A percentile compares a stretch with the other conserved stretches of the same genome.
Conservation (phyloP, 305 asterid species). For the Solanum hybrid region DNA sequence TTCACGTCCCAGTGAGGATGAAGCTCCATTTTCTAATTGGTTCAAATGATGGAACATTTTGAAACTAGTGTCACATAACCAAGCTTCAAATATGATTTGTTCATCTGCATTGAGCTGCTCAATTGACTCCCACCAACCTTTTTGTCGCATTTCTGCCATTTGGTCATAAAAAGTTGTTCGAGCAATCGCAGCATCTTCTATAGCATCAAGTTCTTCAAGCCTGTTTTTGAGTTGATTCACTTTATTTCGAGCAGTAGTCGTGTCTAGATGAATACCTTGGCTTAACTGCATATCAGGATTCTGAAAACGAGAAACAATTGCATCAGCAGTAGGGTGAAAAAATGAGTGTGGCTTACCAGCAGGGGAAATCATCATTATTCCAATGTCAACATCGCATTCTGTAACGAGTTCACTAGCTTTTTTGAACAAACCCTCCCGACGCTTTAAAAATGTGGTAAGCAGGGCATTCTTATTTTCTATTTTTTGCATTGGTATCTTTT, state of each 20-base stretch:
- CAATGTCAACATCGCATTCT: slow-evolving; percentile 22
- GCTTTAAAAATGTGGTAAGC: slow-evolving; percentile 34
- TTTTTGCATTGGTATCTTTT: slow-evolving; percentile 16
- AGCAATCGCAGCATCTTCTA: not conserved
- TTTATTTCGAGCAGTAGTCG: not conserved
- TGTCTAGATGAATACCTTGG: not conserved
- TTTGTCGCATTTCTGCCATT: not conserved
- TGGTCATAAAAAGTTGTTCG: not conserved
- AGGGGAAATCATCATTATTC: slow-evolving; percentile 26
- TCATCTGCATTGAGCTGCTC: not conserved
- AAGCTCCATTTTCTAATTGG: not conserved
- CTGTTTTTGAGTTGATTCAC: not conserved
- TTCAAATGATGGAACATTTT: not conserved
- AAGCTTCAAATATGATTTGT: not conserved
- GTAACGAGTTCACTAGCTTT: slow-evolving; percentile 33
- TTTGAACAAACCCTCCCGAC: slow-evolving; percentile 21
- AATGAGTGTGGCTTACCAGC: slow-evolving; percentile 25
- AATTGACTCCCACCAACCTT: not conserved
- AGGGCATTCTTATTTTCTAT: slow-evolving; percentile 15
- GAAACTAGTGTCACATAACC: not conserved
- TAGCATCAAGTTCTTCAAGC: slow-evolving; percentile 5
- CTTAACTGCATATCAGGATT: not conserved
- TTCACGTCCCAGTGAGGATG: not conserved
- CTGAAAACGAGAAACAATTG: slow-evolving; percentile 5
- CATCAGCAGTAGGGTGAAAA: slow-evolving; percentile 27